Evolutionary conservation across 768 basidiomycete species (phyloP).

Genomic region (Suillus bovinus): DNA sequence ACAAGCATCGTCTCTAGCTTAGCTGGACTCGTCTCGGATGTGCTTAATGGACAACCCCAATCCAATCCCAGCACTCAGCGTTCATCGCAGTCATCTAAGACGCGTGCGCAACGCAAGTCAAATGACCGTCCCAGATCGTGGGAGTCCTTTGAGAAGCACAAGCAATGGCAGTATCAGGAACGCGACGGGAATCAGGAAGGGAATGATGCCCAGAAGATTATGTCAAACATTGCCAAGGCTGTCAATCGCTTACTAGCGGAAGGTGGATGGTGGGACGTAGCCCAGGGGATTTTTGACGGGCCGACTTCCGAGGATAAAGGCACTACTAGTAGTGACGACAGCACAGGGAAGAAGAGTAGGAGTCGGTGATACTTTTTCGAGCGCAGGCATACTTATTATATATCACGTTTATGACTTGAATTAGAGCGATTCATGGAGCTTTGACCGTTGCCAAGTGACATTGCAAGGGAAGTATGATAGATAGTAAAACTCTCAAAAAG

Average conservation of each 20-base stretch:
- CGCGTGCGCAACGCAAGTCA: constrained; percentile 18
- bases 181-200: constrained; percentile 23
- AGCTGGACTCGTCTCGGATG: constrained; percentile 42
- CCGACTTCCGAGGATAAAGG: constrained; percentile 13
- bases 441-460: neutral
- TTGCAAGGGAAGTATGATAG: constrained; percentile 3
- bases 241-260: constrained; percentile 34
- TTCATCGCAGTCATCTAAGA: constrained; percentile 16
- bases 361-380: constrained; percentile 14
- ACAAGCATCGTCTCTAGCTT: constrained; percentile 40
- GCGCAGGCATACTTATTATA: constrained; percentile 7
- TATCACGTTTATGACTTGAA: constrained; percentile 1
- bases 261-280: constrained; percentile 41
- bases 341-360: constrained; percentile 14
- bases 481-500: constrained; percentile 3
- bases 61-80: constrained; percentile 30
- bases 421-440: constrained; percentile 9
- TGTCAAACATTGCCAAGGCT: constrained; percentile 43
- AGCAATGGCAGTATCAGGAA: constrained; percentile 54
- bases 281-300: constrained; percentile 30
- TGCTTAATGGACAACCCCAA: constrained; percentile 40
- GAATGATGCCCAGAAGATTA: constrained; percentile 43
- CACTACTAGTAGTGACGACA: constrained; percentile 10
- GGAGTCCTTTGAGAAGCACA: constrained; percentile 66
- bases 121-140: constrained; percentile 48